These are phyloP conservation scores for Fusarium vanettenii DNA, from an alignment of 2,329 filamentous ascomycete species.

Conservation along the genomic window DNA sequence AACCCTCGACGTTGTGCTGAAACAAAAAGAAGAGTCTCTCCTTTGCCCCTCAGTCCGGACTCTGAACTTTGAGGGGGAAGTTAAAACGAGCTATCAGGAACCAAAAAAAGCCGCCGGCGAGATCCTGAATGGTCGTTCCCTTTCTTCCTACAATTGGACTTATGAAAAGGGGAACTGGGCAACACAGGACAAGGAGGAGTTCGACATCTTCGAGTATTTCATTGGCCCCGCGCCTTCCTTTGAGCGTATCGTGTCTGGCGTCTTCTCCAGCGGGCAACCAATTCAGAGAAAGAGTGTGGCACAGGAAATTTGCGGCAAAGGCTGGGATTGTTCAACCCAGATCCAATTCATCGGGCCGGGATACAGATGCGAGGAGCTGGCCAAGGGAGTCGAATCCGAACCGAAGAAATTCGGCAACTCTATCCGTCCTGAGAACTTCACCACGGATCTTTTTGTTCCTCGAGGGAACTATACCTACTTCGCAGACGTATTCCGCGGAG, in stretches of 20 bases:
- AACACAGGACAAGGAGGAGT: neutral
- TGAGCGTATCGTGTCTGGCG: neutral
- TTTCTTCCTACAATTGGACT: neutral
- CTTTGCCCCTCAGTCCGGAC: neutral
- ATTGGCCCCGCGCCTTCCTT: neutral
- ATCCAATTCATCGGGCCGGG: neutral
- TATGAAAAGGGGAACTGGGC: neutral
- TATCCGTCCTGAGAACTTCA: neutral
- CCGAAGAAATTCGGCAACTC: neutral
- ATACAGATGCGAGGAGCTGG: neutral
- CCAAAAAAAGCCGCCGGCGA: neutral
- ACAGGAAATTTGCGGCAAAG: neutral
- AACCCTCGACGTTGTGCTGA: neutral
- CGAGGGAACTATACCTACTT: neutral
- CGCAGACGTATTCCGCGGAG: neutral
- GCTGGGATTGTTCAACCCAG: neutral
- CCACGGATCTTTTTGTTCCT: neutral
- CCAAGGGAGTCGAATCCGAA: neutral
- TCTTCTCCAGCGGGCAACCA: neutral
- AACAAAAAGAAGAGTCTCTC: neutral
- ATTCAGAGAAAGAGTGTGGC: neutral
- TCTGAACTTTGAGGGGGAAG: neutral
- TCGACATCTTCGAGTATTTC: neutral
- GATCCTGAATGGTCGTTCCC: neutral
- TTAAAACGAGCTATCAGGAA: neutral